phyloP scores from a whole-genome alignment of 2,329 filamentous ascomycete species.

The Pseudogymnoascus pannorum region DNA sequence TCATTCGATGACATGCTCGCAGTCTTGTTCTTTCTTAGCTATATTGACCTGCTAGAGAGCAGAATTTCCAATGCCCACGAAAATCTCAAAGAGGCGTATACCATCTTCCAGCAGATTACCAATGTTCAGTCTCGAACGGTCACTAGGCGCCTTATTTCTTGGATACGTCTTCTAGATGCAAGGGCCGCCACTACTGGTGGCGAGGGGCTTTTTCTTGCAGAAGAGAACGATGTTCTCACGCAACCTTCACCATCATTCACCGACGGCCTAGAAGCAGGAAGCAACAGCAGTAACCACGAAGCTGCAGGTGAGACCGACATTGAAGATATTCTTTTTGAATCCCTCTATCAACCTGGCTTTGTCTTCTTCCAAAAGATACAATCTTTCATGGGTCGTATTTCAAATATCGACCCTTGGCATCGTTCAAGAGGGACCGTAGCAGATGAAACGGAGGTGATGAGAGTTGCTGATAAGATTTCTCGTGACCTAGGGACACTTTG shows the following conservation, averaged over 20 bases:
- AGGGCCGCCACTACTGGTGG: conserved; percentile 49
- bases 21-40: conserved; percentile 46
- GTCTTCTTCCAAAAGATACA: conserved; percentile 52
- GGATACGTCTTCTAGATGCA: conserved; percentile 48
- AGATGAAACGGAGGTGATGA: conserved; percentile 52
- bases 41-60: conserved; percentile 42
- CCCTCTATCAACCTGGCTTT: conserved; percentile 47
- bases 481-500: conserved; percentile 44
- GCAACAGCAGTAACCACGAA: conserved; percentile 23
- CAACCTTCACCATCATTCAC: conserved; percentile 38
- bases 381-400: conserved; percentile 49
- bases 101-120: conserved; percentile 37
- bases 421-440: conserved; percentile 47
- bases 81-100: conserved; percentile 43
- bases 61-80: conserved; percentile 40
- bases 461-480: conserved; percentile 42
- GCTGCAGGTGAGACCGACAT: conserved; percentile 10
- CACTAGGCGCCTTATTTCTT: conserved; percentile 44
- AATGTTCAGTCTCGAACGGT: conserved; percentile 32
- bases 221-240: conserved; percentile 41
- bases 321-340: conserved; percentile 46
- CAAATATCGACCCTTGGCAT: conserved; percentile 50
- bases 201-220: conserved; percentile 45
- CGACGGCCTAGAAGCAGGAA: conserved; percentile 28
- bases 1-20: conserved; percentile 38